Evolutionary conservation across 139 green algal genomes (phyloP), one percentile per base, ranked within the genome.

Genomic region (Chlorella ohadii): DNA sequence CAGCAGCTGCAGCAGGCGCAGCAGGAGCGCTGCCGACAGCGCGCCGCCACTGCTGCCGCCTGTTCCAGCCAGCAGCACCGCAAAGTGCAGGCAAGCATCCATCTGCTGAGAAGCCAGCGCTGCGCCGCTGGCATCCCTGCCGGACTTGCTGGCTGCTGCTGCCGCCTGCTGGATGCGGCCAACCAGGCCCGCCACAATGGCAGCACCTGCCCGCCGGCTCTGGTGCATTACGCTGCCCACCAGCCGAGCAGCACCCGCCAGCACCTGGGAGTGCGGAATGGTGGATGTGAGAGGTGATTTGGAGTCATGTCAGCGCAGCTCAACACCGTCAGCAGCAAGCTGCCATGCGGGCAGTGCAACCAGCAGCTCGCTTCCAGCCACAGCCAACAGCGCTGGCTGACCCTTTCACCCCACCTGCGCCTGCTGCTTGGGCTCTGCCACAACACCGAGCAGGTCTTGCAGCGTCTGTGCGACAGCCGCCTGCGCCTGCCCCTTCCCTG

Each of bases 31-130:
- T 23, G 59, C 36, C 15, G 28, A 33, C 27, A 72, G 12, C 7
- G 70, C 22, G 70, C 33, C 44, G 68, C 36, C 20, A 51, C 36
- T 39, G 57, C n/a, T n/a, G n/a, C n/a, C n/a, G n/a, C 25, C 23
- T 2, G 31, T 25, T 0, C 59, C 34, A 3, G 55, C 34, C 27
- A 82, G 76, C 36, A 59, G 25, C 3, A 63, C 38, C 1, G 25
- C 34, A 38, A 82, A 82, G 36, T 57, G 36, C 36, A 82, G 59
- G 76, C 76, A 82, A 3, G 76, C 57, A 33, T 82, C 76, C 57
- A 61, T 27, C 2, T 44, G 38, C 76, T 72, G 76, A 0, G 34
- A 59, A 1, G 75, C 56, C 56, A 81, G 31, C 4, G 44, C 56
- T n/a, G 75, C 65, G 31, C 36, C 68, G 12, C 63, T 47, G 55